Evolutionary conservation across 768 basidiomycete genomes (phyloP).

Genomic region (Aureoboletus auriporus): DNA sequence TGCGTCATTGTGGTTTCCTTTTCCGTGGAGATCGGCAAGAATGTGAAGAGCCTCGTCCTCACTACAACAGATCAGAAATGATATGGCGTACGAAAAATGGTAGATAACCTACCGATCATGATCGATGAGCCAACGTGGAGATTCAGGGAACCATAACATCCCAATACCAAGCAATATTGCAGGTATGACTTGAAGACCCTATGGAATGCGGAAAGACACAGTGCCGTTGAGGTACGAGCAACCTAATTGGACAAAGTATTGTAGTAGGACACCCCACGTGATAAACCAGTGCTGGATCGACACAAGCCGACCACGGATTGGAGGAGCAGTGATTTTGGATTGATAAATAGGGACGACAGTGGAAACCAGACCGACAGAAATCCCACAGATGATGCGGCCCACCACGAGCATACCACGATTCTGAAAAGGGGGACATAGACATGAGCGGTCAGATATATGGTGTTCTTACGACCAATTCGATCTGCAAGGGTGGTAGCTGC

Average conservation of each 20-base stretch:
- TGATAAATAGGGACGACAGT: conserved; percentile 72
- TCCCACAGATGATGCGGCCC: conserved; percentile 63
- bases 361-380: conserved; percentile 64
- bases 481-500: conserved; percentile 63
- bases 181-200: conserved; percentile 78
- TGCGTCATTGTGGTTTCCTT: conserved; percentile 50
- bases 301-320: conserved; percentile 71
- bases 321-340: conserved; percentile 67
- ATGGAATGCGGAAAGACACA: conserved; percentile 77
- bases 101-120: conserved; percentile 39
- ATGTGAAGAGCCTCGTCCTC: conserved; percentile 63
- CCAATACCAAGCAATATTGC: conserved; percentile 64
- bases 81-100: neutral
- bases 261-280: conserved; percentile 74
- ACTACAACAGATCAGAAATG: conserved; percentile 9
- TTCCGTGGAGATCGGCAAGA: conserved; percentile 68
- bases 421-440: conserved; percentile 23
- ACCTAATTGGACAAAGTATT: conserved; percentile 74
- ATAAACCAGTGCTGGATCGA: conserved; percentile 79
- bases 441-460: conserved; percentile 28
- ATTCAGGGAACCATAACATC: conserved; percentile 67
- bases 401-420: conserved; percentile 74
- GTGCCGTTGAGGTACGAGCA: conserved; percentile 62
- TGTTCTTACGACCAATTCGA: conserved; percentile 60
- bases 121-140: conserved; percentile 71